Percentiles rank a stretch among this genome's conserved stretches.
phyloP scores from a whole-genome alignment of 78 protist genomes.

The Planoprotostelium fungivorum region DNA sequence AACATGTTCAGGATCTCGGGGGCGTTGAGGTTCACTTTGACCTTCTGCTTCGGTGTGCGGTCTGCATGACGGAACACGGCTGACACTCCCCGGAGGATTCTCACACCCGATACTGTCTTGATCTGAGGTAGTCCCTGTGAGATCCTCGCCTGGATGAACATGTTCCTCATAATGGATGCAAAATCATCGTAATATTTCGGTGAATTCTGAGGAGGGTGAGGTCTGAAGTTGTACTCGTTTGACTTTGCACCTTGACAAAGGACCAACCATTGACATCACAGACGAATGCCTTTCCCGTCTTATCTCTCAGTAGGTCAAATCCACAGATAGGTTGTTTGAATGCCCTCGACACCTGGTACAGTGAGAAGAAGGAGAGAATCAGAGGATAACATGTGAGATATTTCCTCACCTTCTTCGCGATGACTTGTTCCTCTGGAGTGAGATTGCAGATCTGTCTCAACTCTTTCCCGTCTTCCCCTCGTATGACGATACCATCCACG shows the following conservation, averaged over 20 bases:
- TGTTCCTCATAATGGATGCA: neutral
- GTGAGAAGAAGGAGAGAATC: neutral
- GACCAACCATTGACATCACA: constrained; percentile 97
- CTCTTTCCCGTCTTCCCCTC: constrained; percentile 84
- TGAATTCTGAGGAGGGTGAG: neutral
- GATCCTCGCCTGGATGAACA: neutral
- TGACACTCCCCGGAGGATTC: neutral
- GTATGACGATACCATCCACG: constrained; percentile 91
- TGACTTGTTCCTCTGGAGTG: constrained; percentile 23
- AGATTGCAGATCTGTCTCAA: constrained; percentile 60
- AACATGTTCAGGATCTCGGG: neutral
- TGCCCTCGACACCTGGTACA: constrained; percentile 13
- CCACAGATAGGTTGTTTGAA: constrained; percentile 89
- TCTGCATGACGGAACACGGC: neutral
- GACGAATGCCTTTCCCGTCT: constrained; percentile 64
- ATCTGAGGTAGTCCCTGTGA: neutral
- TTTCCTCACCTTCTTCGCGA: neutral
- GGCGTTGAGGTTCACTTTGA: neutral
- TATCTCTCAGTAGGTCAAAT: constrained; percentile 85
- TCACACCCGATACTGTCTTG: neutral
- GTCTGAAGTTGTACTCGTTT: neutral
- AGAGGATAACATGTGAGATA: neutral
- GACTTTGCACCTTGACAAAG: constrained; percentile 81
- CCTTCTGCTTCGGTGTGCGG: neutral
- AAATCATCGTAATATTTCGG: neutral